Evolutionary conservation across 257 asterid genomes (phyloP), one percentile per base, ranked within the genome.

Genomic region (Gentiana macrophylla): DNA sequence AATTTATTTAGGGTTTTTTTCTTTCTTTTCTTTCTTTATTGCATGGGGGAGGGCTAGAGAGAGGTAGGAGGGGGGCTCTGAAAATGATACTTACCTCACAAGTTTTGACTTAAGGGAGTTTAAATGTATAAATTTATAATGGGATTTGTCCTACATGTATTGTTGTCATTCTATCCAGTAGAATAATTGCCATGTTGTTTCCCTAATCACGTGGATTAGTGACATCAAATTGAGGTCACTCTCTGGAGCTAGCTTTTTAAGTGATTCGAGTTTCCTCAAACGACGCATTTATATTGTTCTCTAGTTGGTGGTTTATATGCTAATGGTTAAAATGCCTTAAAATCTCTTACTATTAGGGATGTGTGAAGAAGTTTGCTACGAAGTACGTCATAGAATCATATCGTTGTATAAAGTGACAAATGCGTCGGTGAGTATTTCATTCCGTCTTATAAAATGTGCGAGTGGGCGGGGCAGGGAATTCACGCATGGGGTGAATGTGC

Each of bases 131-230:
- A 74, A 77, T 55, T 72, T 71, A 74, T 67, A 76, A 62, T 63
- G 34, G 13, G 50, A 56, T 59, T 82, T 79, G 91, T 77, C 86
- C 50, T 69, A 52, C 72, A 56, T 47, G 52, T 57, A 2, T 12
- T 79, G 86, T 63, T 66, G 43, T 67, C 67, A 77, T 66, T 63
- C 81, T 15, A 15, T 15, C 24, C 50, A 63, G 55, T 37, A 65
- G 69, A 55, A 67, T 74, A 74, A 15, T 37, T 55, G 49, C 35
- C 55, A 44, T 49, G 24, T 41, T 37, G 24, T 43, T 50, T 36
- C 35, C 38, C 44, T 51, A 49, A 60, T 50, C 63, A 61, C 61
- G 60, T 50, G 57, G 9, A 41, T 41, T 41, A 8, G 43, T 56
- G 53, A 62, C 62, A 41, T 50, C 62, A 61, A 45, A 45, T 2